Base-by-base conservation (phyloP, 2,329 filamentous ascomycete genomes). In the Diplocarpon rosae region DNA sequence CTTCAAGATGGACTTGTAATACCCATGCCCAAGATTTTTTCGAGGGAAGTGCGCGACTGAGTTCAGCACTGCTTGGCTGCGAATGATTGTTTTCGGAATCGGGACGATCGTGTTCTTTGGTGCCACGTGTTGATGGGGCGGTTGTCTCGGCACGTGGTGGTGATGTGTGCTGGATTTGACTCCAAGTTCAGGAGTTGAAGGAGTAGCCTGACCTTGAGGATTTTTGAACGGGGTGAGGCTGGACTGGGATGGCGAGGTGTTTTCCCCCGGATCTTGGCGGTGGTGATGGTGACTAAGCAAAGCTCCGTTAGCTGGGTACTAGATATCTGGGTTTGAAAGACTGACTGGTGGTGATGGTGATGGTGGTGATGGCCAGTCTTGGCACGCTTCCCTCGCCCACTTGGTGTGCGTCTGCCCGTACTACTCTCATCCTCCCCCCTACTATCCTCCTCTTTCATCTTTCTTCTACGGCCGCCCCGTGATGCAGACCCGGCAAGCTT, bases 21-120 rank as follows among this genome's bases (percentile, higher is more conserved):
- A 70, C 3, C 85, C 83, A 46, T 87, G 85, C 29, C 90, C 90
- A 2, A 96, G 74, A 60, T 95, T 88, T 44, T 78, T 75, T 9
- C 88, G 81, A 8, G 85, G 83, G 14, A 77, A 71, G 46, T 82
- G 68, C 1, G 80, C 72, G 3, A 90, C 78, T 27, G 78, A 80
- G 1, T 87, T 78, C 11, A 95, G 63, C 0, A 95, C 76, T 0
- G 76, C 72, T 50, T 83, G 73, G 1, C 83, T 84, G 9, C 75
- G 75, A 17, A 94, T 72, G 13, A 73, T 76, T 2, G 76, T 78
- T 49, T 78, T 80, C 6, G 79, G 71, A 59, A 81, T 80, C 46
- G 77, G 69, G 35, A 79, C 53, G 50, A 68, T 28, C 49, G 55
- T 3, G 47, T 46, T 41, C 20, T 55, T 58, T 27, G 55, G 43